phyloP scores from a whole-genome alignment of 768 basidiomycete genomes.

The Thelephora ganbajun region DNA sequence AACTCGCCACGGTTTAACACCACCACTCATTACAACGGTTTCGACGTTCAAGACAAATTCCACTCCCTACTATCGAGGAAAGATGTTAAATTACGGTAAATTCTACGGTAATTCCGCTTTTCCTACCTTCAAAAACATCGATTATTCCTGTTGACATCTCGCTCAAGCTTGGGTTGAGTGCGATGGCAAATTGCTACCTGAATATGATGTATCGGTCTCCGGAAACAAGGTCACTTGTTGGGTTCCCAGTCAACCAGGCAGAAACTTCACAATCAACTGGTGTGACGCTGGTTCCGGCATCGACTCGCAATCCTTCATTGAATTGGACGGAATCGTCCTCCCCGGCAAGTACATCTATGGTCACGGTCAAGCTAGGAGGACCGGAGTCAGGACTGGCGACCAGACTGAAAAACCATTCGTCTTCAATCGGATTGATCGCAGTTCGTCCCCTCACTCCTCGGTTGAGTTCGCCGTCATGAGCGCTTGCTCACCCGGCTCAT shows the following conservation, averaged over 20 bases:
- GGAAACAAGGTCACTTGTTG: constrained; percentile 44
- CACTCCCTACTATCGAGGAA: too few relatives aligned
- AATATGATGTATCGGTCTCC: constrained; percentile 40
- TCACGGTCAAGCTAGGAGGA: constrained; percentile 35
- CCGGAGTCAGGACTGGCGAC: constrained; percentile 36
- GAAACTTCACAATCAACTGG: constrained; percentile 55
- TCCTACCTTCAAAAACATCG: too few relatives aligned
- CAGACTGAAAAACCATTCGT: constrained; percentile 45
- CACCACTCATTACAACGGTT: too few relatives aligned
- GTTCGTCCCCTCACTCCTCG: constrained; percentile 16
- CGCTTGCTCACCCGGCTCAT: constrained; percentile 1
- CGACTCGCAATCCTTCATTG: constrained; percentile 45
- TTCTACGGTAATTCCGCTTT: too few relatives aligned
- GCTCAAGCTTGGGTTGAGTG: constrained; percentile 47
- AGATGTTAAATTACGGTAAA: too few relatives aligned
- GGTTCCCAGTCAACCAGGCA: constrained; percentile 48
- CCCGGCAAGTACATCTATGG: constrained; percentile 53
- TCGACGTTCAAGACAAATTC: too few relatives aligned
- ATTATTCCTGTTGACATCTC: too few relatives aligned
- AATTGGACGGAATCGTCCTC: constrained; percentile 48
- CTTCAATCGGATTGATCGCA: constrained; percentile 30
- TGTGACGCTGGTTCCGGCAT: constrained; percentile 39
- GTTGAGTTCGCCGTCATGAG: constrained; percentile 1
- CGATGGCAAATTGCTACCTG: constrained; percentile 32
- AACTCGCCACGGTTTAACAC: too few relatives aligned